Evolutionary conservation across 148 eudicot genomes (phyloP).

Genomic region (Rhododendron mucronatum): DNA sequence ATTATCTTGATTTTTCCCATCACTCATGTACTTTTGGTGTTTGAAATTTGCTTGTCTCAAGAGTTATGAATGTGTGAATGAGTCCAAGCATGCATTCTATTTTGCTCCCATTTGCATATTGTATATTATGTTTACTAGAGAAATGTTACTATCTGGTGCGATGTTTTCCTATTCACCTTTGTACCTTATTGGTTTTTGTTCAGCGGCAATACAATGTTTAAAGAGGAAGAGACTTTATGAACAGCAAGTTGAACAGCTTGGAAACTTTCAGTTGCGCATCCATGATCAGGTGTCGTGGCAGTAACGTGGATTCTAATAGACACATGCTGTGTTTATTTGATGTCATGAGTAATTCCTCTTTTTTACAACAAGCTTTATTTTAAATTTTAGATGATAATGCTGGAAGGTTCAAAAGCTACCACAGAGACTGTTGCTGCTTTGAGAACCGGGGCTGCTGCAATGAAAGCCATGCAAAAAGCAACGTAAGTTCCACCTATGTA

Average conservation of each 20-base stretch:
- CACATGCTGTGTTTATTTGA: not conserved
- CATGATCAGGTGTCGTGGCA: constrained; percentile 70
- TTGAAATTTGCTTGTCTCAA: not conserved
- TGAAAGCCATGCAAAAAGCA: constrained; percentile 95
- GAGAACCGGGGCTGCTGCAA: constrained; percentile 90
- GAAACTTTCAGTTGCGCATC: constrained; percentile 77
- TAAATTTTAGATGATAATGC: constrained; percentile 70
- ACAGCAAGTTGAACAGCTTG: constrained; percentile 80
- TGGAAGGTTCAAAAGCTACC: constrained; percentile 93
- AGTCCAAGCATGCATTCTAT: not conserved
- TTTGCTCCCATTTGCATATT: not conserved
- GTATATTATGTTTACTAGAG: not conserved
- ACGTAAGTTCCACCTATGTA: constrained; percentile 48
- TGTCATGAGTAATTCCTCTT: not conserved
- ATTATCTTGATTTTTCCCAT: not conserved
- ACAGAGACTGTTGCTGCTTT: constrained; percentile 91
- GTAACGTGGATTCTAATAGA: not conserved
- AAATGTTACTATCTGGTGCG: not conserved
- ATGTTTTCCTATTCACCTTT: not conserved
- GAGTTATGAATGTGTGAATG: not conserved
- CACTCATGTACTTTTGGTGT: not conserved
- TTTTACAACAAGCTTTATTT: not conserved
- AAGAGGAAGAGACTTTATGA: constrained; percentile 81
- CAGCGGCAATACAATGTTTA: constrained; percentile 85
- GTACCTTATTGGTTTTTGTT: not conserved